Evolutionary conservation across 2,329 filamentous ascomycete species (phyloP), one percentile per base, ranked within the genome.

Genomic region (Penicillium sumatraense): DNA sequence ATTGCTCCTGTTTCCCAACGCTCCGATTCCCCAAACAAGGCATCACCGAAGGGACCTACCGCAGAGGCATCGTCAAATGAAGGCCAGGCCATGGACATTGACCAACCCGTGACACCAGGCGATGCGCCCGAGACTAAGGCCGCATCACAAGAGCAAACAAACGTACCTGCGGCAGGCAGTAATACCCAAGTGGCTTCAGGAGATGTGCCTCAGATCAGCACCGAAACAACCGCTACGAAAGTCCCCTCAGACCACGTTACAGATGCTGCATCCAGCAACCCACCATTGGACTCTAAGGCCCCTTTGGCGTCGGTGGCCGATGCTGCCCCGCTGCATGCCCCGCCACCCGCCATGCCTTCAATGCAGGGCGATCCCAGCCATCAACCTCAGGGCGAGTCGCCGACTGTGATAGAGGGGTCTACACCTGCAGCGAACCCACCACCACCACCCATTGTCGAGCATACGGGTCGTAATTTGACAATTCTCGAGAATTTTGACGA

Each of bases 401-500:
- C 59, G 53, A 47, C 45, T 21, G 23, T 46, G 49, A 57, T 51
- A 48, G 61, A 55, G n/a, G 52, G 65, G 47, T 52, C 67, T 31
- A 50, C 58, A 51, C 60, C 65, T 53, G 62, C 70, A 3, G 64
- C 65, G 33, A 56, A 66, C 26, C 67, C 69, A 21, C 62, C 64
- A 21, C 60, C 66, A n/a, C 71, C 71, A 44, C 66, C 72, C 51
- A 64, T 76, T 13, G 76, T 80, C 58, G 80, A 79, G 65, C 72
- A 83, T 26, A 81, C 81, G 9, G 81, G 82, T 16, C 80, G 84
- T 26, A 83, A 83, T 50, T 77, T 87, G 9, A 76, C 87, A 5
- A 82, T 85, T 49, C 78, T 90, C 10, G 78, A 83, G 62, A 79
- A 82, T 46, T 84, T 86, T 65, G 80, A 84, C 51, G 74, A 81